Conservation (phyloP, 2,329 filamentous ascomycete species). For the Diaporthe amygdali region DNA sequence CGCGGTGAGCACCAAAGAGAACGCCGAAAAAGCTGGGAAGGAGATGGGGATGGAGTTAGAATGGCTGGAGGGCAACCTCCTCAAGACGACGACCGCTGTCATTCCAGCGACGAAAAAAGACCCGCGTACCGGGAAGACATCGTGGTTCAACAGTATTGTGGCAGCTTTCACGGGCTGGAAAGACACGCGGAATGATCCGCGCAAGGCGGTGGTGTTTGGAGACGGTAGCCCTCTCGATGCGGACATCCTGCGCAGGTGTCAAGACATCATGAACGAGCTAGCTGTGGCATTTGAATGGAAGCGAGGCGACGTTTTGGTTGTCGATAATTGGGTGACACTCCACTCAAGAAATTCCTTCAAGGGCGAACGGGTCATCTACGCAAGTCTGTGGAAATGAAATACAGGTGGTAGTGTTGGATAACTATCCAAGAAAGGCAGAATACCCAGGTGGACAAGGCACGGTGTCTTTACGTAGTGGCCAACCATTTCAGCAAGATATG, state of each 20-base stretch:
- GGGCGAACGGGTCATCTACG: slow-evolving; percentile 22
- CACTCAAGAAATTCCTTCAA: slow-evolving; percentile 23
- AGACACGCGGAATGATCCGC: slow-evolving; percentile 20
- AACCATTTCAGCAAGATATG: too few species aligned
- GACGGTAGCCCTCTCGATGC: slow-evolving; percentile 22
- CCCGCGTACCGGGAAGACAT: slow-evolving; percentile 14
- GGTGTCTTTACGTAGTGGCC: too few species aligned
- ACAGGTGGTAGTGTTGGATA: too few species aligned
- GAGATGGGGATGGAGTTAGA: slow-evolving; percentile 22
- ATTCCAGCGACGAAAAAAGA: slow-evolving; percentile 21
- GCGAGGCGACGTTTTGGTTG: slow-evolving; percentile 19
- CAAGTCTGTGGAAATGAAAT: slow-evolving; percentile 22
- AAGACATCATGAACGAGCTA: slow-evolving; percentile 23
- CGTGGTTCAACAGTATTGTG: slow-evolving; percentile 26
- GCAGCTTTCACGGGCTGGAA: slow-evolving; percentile 25
- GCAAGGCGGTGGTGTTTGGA: slow-evolving; percentile 23
- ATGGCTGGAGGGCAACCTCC: slow-evolving; percentile 19
- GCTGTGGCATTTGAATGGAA: slow-evolving; percentile 21
- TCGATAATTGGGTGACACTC: slow-evolving; percentile 21
- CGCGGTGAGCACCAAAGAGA: slow-evolving; percentile 1
- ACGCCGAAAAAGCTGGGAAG: slow-evolving; percentile 12
- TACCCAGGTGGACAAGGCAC: too few species aligned
- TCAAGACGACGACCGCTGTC: slow-evolving; percentile 23
- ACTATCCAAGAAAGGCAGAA: too few species aligned
- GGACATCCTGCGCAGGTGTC: slow-evolving; percentile 10